These are phyloP conservation scores for Glomus cerebriforme DNA, from an alignment of 192 early-diverging fungal genomes.

Conservation along the genomic window DNA sequence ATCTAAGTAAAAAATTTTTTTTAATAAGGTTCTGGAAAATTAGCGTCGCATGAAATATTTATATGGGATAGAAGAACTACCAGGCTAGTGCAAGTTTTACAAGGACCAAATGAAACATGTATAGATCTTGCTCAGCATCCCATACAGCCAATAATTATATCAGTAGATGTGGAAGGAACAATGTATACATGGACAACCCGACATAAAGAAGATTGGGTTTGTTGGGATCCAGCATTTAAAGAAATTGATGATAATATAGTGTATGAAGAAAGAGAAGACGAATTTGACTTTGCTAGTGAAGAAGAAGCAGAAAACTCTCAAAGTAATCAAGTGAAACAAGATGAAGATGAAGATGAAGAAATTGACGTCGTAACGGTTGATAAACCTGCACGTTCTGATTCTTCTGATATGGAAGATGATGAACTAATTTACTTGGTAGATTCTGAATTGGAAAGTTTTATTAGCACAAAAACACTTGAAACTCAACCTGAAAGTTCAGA, in stretches of 20 bases:
- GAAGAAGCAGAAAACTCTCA: background rate
- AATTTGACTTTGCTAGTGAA: conserved; percentile 72
- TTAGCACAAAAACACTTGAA: background rate
- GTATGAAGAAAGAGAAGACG: conserved; percentile 90
- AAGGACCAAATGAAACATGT: conserved; percentile 84
- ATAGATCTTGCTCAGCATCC: conserved; percentile 90
- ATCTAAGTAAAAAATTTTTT: conserved; percentile 11
- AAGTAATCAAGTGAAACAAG: background rate
- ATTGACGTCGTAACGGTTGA: conserved; percentile 7
- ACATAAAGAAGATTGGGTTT: conserved; percentile 87
- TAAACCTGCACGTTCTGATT: conserved; percentile 2
- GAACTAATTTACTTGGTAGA: background rate
- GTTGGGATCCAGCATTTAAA: conserved; percentile 91
- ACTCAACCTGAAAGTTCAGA: background rate
- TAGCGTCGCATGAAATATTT: conserved; percentile 92
- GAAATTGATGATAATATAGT: conserved; percentile 95
- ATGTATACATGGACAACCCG: conserved; percentile 87
- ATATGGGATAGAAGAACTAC: conserved; percentile 87
- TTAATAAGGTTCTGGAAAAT: conserved; percentile 70
- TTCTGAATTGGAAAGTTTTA: background rate
- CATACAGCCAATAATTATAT: conserved; percentile 76
- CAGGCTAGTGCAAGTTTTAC: conserved; percentile 86
- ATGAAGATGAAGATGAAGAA: background rate
- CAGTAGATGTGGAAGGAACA: conserved; percentile 77
- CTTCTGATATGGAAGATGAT: conserved; percentile 2